Evolutionary conservation across 192 early-diverging fungal species (phyloP).

Genomic region (Endogone sp.): DNA sequence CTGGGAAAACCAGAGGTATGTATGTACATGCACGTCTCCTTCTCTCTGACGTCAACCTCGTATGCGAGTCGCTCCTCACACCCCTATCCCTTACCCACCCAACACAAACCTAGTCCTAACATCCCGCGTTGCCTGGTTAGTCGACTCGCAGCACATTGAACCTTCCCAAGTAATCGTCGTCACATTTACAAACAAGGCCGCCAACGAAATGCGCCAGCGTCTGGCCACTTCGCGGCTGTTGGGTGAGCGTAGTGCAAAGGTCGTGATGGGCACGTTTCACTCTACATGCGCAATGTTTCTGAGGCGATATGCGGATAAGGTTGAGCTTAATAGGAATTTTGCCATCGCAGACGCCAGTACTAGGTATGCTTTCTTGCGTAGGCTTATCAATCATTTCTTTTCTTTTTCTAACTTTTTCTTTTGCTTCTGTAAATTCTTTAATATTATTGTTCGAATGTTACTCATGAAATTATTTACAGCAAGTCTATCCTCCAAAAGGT

Average conservation of each 20-base stretch:
- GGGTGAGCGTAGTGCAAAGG: not conserved
- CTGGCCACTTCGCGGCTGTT: slow-evolving; percentile 3
- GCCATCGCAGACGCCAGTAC: slow-evolving; percentile 15
- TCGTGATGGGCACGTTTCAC: slow-evolving; percentile 29
- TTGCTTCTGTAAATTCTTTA: no score
- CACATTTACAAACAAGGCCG: slow-evolving; percentile 34
- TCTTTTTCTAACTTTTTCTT: no score
- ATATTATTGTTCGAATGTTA: no score
- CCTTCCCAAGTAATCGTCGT: slow-evolving; percentile 17
- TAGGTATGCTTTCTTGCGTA: no score
- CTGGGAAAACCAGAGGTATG: slow-evolving; percentile 27
- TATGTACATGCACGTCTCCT: not conserved
- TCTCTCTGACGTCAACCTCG: not conserved
- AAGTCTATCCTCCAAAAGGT: slow-evolving; percentile 5
- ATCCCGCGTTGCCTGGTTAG: slow-evolving; percentile 22
- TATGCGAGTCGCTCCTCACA: not conserved
- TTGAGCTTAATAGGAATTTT: slow-evolving; percentile 20
- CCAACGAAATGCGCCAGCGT: slow-evolving; percentile 25
- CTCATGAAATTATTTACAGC: no score
- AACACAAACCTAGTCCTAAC: slow-evolving; percentile 22
- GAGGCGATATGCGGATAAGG: not conserved
- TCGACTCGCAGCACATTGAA: slow-evolving; percentile 1
- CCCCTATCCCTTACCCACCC: not conserved
- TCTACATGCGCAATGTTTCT: slow-evolving; percentile 12
- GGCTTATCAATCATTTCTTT: no score